Base-by-base conservation (phyloP, 129 eudicot species). In the Silybum marianum region DNA sequence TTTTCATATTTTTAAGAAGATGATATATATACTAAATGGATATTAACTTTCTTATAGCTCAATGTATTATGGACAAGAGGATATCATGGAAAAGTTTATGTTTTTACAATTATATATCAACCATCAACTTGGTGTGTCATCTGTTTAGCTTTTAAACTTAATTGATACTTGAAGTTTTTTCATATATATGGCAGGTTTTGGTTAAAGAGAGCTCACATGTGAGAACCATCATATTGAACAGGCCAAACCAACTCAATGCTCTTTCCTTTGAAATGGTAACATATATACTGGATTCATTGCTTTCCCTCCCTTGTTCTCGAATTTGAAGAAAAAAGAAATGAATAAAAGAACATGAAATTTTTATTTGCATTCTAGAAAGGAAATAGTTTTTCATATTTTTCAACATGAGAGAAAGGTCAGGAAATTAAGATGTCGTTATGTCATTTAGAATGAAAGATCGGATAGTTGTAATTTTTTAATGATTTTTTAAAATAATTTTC, bases 191-290 rank as follows among this genome's bases (percentile, higher is more conserved):
- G 69, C 90, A 95, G 99, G 89, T 95, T 46, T 80, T 95, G 88
- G 91, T 89, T 81, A 90, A 92, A 72, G 87, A 87, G 84, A 85
- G 78, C 46, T 88, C 84, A 22, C 71, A 36, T 78, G 88, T 81
- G 68, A 90, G 88, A 82, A 87, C 81, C 73, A 66, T 92, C 63
- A 83, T 77, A 60, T 69, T 92, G 54, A 95, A 95, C 84, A 88
- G 99, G 84, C 86, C 97, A 34, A 95, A 88, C 84, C 97, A 95
- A 80, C 93, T 95, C 70, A 95, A 95, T 85, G 97, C 94, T 30
- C 90, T 95, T 54, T 89, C 94, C 7, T 73, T 16, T 74, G 78
- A 80, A 32, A 32, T 32, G 36, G 36, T 32, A 32, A 32, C 36
- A 7, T 21, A 32, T 32, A 26, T 26, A 26, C 2, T 4, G 6